These are phyloP conservation scores for Dillenia turbinata DNA, from an alignment of 164 flowering plant genomes.

Conservation along the genomic window DNA sequence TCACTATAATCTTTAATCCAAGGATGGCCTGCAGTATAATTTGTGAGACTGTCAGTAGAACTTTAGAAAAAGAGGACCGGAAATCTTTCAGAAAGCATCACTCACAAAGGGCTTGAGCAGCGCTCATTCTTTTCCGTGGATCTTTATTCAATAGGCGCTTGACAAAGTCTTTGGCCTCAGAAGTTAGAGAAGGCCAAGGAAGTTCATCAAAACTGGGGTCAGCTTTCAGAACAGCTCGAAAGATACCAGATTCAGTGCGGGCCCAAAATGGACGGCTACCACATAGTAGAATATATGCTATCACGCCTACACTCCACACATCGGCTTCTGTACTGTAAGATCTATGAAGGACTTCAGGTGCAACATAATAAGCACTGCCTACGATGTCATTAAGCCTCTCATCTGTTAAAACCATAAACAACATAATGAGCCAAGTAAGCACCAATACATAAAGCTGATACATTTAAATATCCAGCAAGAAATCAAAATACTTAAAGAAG, in stretches of 20 bases:
- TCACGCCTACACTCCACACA: conserved; percentile 68
- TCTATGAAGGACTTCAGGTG: conserved; percentile 29
- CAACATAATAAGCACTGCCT: too few relatives aligned
- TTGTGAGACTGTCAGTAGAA: background rate
- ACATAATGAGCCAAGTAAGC: too few relatives aligned
- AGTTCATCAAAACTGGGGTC: conserved; percentile 61
- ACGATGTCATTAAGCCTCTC: conserved; percentile 70
- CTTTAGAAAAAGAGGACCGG: background rate
- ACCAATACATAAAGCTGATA: too few relatives aligned
- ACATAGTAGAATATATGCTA: conserved; percentile 52
- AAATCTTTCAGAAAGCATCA: background rate
- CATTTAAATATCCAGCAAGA: too few relatives aligned
- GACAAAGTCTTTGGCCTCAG: conserved; percentile 59
- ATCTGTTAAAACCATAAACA: conserved; percentile 27
- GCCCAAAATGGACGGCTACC: conserved; percentile 79
- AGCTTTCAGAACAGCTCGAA: conserved; percentile 59
- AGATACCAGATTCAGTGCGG: conserved; percentile 65
- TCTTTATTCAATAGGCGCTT: conserved; percentile 60
- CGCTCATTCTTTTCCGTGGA: conserved; percentile 59
- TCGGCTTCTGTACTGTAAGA: conserved; percentile 53
- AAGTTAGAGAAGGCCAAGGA: conserved; percentile 63
- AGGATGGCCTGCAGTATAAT: conserved; percentile 47
- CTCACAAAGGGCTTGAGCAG: conserved; percentile 64
- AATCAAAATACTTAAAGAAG: background rate
- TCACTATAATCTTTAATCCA: conserved; percentile 41